Evolutionary conservation across 495 filamentous ascomycete species (phyloP).

Genomic region (Chaetomidium leptoderma): DNA sequence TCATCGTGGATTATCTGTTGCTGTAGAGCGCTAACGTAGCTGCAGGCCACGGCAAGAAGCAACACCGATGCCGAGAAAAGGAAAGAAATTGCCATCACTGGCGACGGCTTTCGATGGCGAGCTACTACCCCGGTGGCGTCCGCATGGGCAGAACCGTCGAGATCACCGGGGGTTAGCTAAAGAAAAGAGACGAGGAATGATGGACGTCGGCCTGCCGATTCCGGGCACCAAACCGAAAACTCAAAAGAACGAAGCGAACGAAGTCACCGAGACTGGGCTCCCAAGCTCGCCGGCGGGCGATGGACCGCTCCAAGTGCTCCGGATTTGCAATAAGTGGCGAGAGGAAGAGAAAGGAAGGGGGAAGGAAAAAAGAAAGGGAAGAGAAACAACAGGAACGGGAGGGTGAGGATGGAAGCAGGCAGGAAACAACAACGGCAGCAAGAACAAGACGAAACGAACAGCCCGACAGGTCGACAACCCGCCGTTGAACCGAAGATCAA

Average conservation of each 20-base stretch:
- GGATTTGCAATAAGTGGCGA: slow-evolving; percentile 8
- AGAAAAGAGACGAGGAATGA: slow-evolving; percentile 13
- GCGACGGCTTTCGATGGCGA: slow-evolving; percentile 20
- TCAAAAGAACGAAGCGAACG: slow-evolving; percentile 4
- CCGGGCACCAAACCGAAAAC: slow-evolving; percentile 1
- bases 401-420: slow-evolving; percentile 3
- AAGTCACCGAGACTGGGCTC: slow-evolving; percentile 9
- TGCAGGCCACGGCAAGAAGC: slow-evolving; percentile 29
- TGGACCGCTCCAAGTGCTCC: not conserved
- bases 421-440: slow-evolving; percentile 7
- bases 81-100: slow-evolving; percentile 40
- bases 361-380: slow-evolving; percentile 10
- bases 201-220: slow-evolving; percentile 15
- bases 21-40: slow-evolving; percentile 19
- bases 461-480: slow-evolving; percentile 10
- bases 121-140: slow-evolving; percentile 26
- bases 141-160: slow-evolving; percentile 28
- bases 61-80: slow-evolving; percentile 29
- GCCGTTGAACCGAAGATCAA: not conserved
- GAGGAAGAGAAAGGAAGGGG: slow-evolving; percentile 8
- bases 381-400: slow-evolving; percentile 1
- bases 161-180: not conserved
- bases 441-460: slow-evolving; percentile 13
- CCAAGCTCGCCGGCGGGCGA: slow-evolving; percentile 16
- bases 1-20: slow-evolving; percentile 21